Evolutionary conservation across 1,284 basidiomycete species (phyloP), one percentile per base, ranked within the genome.

Genomic region (Kalmanozyma brasiliensis): DNA sequence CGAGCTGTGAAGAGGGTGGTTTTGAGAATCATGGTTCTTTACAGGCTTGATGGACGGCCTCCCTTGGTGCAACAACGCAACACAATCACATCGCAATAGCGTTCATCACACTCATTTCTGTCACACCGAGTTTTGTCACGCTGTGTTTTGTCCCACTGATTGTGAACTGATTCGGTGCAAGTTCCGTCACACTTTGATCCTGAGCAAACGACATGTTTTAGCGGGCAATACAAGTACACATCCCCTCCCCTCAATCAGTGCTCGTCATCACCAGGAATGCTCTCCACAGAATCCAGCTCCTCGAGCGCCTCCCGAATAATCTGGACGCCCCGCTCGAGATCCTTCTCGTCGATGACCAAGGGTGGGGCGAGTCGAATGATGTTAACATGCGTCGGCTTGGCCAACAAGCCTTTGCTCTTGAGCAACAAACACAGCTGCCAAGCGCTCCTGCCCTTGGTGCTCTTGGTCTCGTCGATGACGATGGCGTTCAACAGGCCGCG

Each of bases 281-380:
- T 35, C 8, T 82, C 80, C 23, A 82, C 30, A 20, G 49, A 41
- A 82, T 98, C 95, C 46, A 98, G 86, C 79, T 96, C 93, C 17
- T 84, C 82, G 44, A 98, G 84, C 35, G 89, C 89, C 74, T 91
- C 86, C 38, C 86, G 87, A 77, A 98, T 94, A 57, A 92, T 88
- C 53, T 84, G 83, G 14, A 97, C 86, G 16, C 89, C 90, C 83
- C 87, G 88, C 81, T 86, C 84, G 53, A 98, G 81, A 66, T 97
- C 93, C 35, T 88, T 88, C 78, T 97, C 92, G 19, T 87, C 86
- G 66, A 98, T 98, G 55, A 98, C 93, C 40, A 98, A 84, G 1
- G 95, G 95, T 3, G 95, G 95, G 1, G 95, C 92, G 78, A 98
- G 94, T 30, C 95, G 91, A 73, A 98, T 93, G 90, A 93, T 93